These are phyloP conservation scores for Setaria italica DNA, from an alignment of 202 grass and related monocot species.

Conservation along the genomic window DNA sequence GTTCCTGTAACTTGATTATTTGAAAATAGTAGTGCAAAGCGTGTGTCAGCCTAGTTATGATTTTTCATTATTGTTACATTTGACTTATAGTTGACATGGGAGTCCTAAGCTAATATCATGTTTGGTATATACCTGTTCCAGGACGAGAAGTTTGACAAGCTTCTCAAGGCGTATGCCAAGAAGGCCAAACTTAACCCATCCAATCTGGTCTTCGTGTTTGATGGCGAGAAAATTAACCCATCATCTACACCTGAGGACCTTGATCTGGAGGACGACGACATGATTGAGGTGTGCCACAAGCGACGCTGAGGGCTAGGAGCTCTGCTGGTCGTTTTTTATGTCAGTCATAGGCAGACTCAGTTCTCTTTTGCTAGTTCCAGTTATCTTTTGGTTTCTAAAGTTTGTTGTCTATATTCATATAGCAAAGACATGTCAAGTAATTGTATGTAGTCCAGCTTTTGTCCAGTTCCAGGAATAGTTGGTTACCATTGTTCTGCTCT, in stretches of 20 bases:
- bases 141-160: conserved; percentile 85
- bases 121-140: conserved; percentile 43
- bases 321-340: background rate
- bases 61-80: conserved; percentile 24
- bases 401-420: conserved; percentile 32
- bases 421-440: conserved; percentile 2
- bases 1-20: background rate
- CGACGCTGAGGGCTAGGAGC: conserved; percentile 33
- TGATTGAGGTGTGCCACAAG: conserved; percentile 81
- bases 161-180: conserved; percentile 80
- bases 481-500: background rate
- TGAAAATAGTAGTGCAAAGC: background rate
- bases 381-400: background rate
- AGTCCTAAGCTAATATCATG: conserved; percentile 20
- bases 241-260: conserved; percentile 71
- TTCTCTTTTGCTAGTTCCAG: conserved; percentile 27
- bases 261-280: conserved; percentile 79
- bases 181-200: conserved; percentile 60
- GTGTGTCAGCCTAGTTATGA: background rate
- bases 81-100: background rate
- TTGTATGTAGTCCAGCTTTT: conserved; percentile 6
- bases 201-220: conserved; percentile 69
- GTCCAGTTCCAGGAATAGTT: background rate
- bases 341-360: conserved; percentile 3
- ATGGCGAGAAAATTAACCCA: conserved; percentile 70